Percentiles rank a stretch among this genome's conserved stretches.
phyloP scores from a whole-genome alignment of 2,329 filamentous ascomycete genomes.

The Pseudocercospora vitis region DNA sequence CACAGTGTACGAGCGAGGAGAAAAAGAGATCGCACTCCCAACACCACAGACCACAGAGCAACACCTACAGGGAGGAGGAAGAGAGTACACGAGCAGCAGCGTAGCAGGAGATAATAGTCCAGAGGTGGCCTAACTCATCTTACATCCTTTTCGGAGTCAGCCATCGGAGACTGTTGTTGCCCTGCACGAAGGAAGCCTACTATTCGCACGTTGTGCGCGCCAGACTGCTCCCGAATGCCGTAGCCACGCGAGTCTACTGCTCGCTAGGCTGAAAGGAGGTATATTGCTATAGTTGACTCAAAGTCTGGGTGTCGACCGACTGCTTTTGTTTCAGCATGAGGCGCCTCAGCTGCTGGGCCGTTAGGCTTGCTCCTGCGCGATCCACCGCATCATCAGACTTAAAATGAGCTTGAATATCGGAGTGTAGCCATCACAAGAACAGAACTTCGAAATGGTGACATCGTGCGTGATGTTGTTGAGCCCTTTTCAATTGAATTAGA shows the following conservation, averaged over 20 bases:
- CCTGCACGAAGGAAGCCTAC: background rate
- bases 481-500: too few species aligned
- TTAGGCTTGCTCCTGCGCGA: conserved; percentile 1
- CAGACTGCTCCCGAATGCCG: background rate
- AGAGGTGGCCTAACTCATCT: conserved; percentile 6
- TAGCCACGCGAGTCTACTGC: background rate
- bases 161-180: background rate
- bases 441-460: background rate
- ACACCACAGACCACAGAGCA: background rate
- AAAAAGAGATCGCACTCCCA: background rate
- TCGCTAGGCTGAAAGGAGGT: conserved; percentile 2
- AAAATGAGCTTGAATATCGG: background rate
- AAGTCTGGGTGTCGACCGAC: conserved; percentile 1
- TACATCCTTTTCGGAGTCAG: conserved; percentile 2
- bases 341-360: background rate
- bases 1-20: background rate
- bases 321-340: conserved; percentile 1
- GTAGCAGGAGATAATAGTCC: background rate
- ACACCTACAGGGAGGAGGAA: background rate
- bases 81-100: background rate
- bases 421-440: background rate
- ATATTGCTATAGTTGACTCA: conserved; percentile 4
- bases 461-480: background rate
- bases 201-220: background rate
- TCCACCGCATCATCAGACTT: background rate